A percentile compares a stretch with the other conserved stretches of the same genome.
These are phyloP conservation scores for Kazachstania psychrophila DNA, from an alignment of 805 yeast species.

Conservation along the genomic window DNA sequence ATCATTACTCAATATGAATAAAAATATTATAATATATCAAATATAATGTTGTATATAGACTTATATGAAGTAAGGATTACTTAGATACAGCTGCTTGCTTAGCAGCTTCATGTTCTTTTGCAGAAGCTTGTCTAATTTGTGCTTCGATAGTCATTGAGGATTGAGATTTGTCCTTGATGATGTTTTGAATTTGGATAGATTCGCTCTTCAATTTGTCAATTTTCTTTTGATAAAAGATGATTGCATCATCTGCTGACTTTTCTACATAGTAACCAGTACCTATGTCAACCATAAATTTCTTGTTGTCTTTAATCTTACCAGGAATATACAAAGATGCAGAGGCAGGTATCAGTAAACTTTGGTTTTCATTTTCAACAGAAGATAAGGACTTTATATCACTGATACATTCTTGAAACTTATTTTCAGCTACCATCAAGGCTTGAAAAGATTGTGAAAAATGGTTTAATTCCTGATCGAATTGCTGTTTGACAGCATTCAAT, in stretches of 20 bases:
- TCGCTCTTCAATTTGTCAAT: constrained; percentile 65
- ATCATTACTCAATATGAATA: not conserved
- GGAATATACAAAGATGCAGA: constrained; percentile 86
- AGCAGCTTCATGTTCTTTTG: constrained; percentile 15
- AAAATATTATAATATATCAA: not conserved
- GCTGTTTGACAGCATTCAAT: constrained; percentile 70
- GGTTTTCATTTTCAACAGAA: constrained; percentile 33
- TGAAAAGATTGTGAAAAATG: constrained; percentile 77
- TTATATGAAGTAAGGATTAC: not conserved
- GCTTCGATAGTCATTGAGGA: constrained; percentile 26
- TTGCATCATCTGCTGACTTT: constrained; percentile 58
- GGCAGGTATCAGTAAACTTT: constrained; percentile 70
- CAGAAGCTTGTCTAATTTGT: constrained; percentile 25
- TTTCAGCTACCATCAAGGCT: constrained; percentile 74
- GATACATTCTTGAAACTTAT: constrained; percentile 74
- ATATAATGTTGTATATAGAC: not conserved
- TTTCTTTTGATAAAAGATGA: constrained; percentile 62
- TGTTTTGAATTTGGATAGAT: constrained; percentile 59
- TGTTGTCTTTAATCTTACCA: constrained; percentile 57
- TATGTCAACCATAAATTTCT: constrained; percentile 78
- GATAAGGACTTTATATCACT: constrained; percentile 53
- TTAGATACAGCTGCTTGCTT: not conserved
- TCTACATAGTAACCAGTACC: constrained; percentile 96
- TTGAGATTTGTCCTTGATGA: constrained; percentile 66
- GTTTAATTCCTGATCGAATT: constrained; percentile 75